Percentiles rank a stretch among this genome's conserved stretches.
These are phyloP conservation scores for Malassezia furfur DNA, from an alignment of 1,284 basidiomycete genomes.

Conservation along the genomic window DNA sequence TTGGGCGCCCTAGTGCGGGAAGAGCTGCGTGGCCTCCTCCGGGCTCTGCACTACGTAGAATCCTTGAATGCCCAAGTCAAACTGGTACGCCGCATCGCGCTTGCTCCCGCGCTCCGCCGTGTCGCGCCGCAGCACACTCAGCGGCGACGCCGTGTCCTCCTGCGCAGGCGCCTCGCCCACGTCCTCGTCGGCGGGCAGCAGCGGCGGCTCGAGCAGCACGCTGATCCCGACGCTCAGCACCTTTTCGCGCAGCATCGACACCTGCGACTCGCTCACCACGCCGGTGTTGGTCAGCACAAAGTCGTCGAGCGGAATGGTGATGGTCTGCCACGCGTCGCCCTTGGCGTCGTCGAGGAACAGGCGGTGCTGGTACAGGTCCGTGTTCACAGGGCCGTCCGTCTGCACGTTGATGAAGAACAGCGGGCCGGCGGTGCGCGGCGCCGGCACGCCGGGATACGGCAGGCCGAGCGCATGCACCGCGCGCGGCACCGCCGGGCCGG, in stretches of 20 bases:
- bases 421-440: slow-evolving; percentile 34
- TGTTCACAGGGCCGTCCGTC: slow-evolving; percentile 59
- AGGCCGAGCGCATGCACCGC: slow-evolving; percentile 35
- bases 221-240: slow-evolving; percentile 74
- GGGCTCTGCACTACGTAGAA: slow-evolving; percentile 11
- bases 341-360: slow-evolving; percentile 64
- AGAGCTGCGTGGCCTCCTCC: not conserved
- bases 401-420: slow-evolving; percentile 68
- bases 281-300: slow-evolving; percentile 78
- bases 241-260: slow-evolving; percentile 65
- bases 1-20: slow-evolving; percentile 22
- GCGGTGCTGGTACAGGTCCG: slow-evolving; percentile 78
- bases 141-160: not conserved
- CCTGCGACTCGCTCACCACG: slow-evolving; percentile 57
- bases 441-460: not conserved
- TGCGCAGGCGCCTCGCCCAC: not conserved
- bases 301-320: slow-evolving; percentile 70
- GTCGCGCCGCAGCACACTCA: slow-evolving; percentile 2
- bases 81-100: slow-evolving; percentile 1
- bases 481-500: slow-evolving; percentile 25
- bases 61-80: slow-evolving; percentile 14
- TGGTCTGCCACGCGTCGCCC: slow-evolving; percentile 66
- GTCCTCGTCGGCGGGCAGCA: slow-evolving; percentile 1
- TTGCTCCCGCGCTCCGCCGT: slow-evolving; percentile 5
- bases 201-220: slow-evolving; percentile 31